Base-by-base conservation (phyloP, 1,284 basidiomycete genomes). In the Macrocybe sp. region DNA sequence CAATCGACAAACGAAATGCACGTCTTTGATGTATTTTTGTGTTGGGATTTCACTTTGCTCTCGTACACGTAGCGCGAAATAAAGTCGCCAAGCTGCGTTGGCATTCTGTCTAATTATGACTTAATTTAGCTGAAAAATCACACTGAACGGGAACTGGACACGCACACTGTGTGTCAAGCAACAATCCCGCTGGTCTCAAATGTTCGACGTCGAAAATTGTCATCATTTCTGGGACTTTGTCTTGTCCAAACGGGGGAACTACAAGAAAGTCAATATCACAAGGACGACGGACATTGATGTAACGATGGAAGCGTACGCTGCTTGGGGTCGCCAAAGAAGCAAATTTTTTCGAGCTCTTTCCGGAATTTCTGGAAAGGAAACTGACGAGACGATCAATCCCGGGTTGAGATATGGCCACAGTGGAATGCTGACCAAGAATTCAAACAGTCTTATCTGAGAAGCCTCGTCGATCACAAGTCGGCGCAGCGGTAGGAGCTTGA, bases 211-310 rank as follows among this genome's bases (percentile, higher is more conserved):
- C 73, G 52, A 77, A 79, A 1, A 79, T 69, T 8, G 72, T 75
- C 49, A 66, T 55, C 30, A 78, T 59, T 14, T 62, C 59, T 2
- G 60, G 58, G 0, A 72, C 59, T 2, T 64, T 57, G 4, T 76
- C 72, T 42, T 69, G 59, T 0, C 75, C 75, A 50, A 65, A 74
- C 0, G 77, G 77, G 9, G 76, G 70, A 2, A 79, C 76, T 79
- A 52, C n/a, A 22, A 22, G 28, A 5, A 32, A 29, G 6, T 1
- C 39, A 30, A 37, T 42, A 41, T 34, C 42, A 6, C 9, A 10
- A 37, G 14, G n/a, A 11, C 22, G 12, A 3, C 11, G 52, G 7
- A 3, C 16, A 7, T 40, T 8, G 12, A n/a, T 28, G 28, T 12
- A 28, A 35, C 34, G 36, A 36, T 2, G 4, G 12, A 50, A n/a